These are phyloP conservation scores for Alternaria arborescens DNA, from an alignment of 2,329 filamentous ascomycete species.

Conservation along the genomic window DNA sequence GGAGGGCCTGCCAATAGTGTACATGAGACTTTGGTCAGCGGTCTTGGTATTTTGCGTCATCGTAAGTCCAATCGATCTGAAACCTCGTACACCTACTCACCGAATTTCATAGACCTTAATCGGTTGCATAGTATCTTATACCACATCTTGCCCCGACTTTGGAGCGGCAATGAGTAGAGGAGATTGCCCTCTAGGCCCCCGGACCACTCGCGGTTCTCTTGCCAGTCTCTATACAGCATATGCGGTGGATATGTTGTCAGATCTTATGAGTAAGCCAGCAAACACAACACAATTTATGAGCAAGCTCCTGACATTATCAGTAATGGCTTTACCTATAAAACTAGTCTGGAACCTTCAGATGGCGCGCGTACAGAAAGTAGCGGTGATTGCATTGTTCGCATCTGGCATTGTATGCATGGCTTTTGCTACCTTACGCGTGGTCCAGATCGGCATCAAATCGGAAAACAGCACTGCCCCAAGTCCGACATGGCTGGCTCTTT, in stretches of 20 bases:
- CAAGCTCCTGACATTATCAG: slow-evolving; percentile 22
- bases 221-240: slow-evolving; percentile 47
- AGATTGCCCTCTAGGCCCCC: slow-evolving; percentile 29
- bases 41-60: slow-evolving; percentile 46
- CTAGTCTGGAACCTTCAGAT: slow-evolving; percentile 50
- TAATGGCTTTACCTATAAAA: slow-evolving; percentile 50
- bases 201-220: slow-evolving; percentile 39
- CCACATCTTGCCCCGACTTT: slow-evolving; percentile 40
- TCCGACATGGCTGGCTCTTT: slow-evolving; percentile 47
- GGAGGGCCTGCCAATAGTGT: slow-evolving; percentile 34
- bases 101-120: slow-evolving; percentile 39
- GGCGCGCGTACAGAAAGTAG: slow-evolving; percentile 43
- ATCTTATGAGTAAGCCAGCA: slow-evolving; percentile 40
- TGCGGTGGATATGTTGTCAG: slow-evolving; percentile 45
- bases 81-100: neutral
- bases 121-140: slow-evolving; percentile 43
- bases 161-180: slow-evolving; percentile 46
- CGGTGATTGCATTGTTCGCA: slow-evolving; percentile 40
- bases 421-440: slow-evolving; percentile 37
- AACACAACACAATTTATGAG: no score
- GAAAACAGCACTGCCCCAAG: slow-evolving; percentile 29
- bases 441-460: slow-evolving; percentile 40
- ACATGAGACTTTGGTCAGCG: slow-evolving; percentile 49
- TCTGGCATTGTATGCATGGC: slow-evolving; percentile 35
- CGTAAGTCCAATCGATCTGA: slow-evolving; percentile 25